A percentile compares a stretch with the other conserved stretches of the same genome.
phyloP scores from a whole-genome alignment of 2,329 filamentous ascomycete genomes.

The Colletotrichum liaoningense region DNA sequence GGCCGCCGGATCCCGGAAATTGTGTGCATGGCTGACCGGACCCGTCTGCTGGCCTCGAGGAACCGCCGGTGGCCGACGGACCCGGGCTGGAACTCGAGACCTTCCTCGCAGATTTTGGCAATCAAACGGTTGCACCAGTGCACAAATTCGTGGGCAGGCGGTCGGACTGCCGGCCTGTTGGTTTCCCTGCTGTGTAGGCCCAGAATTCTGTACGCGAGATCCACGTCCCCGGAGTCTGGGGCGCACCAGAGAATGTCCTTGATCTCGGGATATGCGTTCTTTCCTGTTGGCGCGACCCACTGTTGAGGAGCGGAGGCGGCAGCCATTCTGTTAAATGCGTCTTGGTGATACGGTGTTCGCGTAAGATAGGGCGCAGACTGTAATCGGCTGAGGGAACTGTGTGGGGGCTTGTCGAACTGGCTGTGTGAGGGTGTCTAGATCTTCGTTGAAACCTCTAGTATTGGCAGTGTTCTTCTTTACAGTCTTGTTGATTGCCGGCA shows the following conservation, averaged over 20 bases:
- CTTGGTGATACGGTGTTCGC: background rate
- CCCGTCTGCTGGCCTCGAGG: conserved; percentile 17
- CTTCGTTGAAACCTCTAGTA: no score
- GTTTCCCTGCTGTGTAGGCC: background rate
- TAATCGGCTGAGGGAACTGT: background rate
- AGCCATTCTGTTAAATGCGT: background rate
- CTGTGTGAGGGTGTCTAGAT: background rate
- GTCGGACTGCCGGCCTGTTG: no score
- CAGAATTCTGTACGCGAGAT: background rate
- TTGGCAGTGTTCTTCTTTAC: no score
- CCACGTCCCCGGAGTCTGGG: background rate
- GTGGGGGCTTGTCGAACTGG: background rate
- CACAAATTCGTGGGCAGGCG: background rate
- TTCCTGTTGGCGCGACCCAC: background rate
- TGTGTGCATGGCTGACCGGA: conserved; percentile 16
- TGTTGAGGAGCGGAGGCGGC: background rate
- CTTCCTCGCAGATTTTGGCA: background rate
- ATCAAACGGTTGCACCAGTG: background rate
- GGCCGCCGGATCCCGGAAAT: conserved; percentile 18
- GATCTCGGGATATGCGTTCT: background rate
- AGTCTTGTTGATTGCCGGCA: background rate
- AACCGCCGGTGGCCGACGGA: conserved; percentile 1
- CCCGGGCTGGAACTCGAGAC: background rate
- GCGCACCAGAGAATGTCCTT: background rate
- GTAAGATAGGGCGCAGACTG: background rate